Conservation (phyloP, 2,329 filamentous ascomycete species). For the Magnaporthiopsis poae region DNA sequence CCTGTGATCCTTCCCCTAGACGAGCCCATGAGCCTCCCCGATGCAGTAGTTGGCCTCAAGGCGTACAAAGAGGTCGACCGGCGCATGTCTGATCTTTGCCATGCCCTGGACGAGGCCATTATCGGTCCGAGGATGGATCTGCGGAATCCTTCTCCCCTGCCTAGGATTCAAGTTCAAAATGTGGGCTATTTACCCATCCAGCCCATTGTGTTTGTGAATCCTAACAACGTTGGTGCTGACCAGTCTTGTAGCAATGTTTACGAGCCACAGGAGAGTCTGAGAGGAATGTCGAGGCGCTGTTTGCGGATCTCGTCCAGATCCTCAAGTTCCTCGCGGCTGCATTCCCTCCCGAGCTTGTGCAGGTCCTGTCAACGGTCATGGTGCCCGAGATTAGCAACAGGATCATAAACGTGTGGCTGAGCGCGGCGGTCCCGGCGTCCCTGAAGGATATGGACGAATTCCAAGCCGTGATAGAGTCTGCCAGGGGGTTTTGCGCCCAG, state of each 20-base stretch:
- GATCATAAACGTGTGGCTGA: constrained; percentile 65
- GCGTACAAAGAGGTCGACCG: constrained; percentile 53
- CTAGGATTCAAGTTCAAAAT: constrained; percentile 31
- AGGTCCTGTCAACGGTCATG: constrained; percentile 57
- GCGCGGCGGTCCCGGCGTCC: constrained; percentile 64
- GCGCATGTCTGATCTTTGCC: constrained; percentile 51
- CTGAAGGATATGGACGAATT: constrained; percentile 63
- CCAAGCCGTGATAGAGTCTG: constrained; percentile 56
- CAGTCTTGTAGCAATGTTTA: constrained; percentile 30
- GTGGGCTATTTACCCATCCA: constrained; percentile 20
- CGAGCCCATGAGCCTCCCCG: constrained; percentile 41
- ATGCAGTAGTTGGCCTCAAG: constrained; percentile 46
- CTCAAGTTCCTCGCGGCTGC: constrained; percentile 42
- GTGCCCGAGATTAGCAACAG: constrained; percentile 59
- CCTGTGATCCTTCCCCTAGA: constrained; percentile 23
- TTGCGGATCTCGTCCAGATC: constrained; percentile 42
- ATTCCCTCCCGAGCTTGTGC: constrained; percentile 45
- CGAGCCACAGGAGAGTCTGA: constrained; percentile 33
- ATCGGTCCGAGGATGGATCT: constrained; percentile 49
- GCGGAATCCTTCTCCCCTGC: constrained; percentile 21
- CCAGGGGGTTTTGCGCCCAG: constrained; percentile 52
- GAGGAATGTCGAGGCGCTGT: constrained; percentile 38
- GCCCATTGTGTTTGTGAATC: not conserved
- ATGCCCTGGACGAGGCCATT: constrained; percentile 51
- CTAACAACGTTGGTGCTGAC: not conserved